Conservation (phyloP, 305 asterid genomes). For the Fraxinus angustifolia region DNA sequence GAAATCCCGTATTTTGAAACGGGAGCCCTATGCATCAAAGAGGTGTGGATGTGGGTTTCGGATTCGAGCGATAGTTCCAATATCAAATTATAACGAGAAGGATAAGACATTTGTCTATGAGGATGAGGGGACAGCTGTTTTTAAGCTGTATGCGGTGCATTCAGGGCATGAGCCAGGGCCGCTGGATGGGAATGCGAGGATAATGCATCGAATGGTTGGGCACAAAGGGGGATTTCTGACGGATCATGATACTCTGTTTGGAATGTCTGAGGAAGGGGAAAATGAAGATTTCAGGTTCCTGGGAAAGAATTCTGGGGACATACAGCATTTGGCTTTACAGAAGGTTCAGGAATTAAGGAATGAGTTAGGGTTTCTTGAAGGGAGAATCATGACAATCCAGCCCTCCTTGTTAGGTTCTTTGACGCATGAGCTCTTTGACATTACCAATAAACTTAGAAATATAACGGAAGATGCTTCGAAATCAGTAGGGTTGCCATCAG, state of each 20-base stretch:
- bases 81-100: slow-evolving; percentile 82
- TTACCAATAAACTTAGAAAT: slow-evolving; percentile 60
- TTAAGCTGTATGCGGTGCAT: slow-evolving; percentile 89
- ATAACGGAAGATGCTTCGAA: slow-evolving; percentile 64
- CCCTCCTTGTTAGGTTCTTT: slow-evolving; percentile 54
- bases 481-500: slow-evolving; percentile 56
- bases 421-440: slow-evolving; percentile 67
- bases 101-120: slow-evolving; percentile 88
- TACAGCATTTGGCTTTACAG: slow-evolving; percentile 68
- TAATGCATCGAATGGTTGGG: slow-evolving; percentile 90
- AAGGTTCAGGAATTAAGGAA: slow-evolving; percentile 72
- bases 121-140: slow-evolving; percentile 95
- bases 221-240: slow-evolving; percentile 75
- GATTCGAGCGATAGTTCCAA: slow-evolving; percentile 89
- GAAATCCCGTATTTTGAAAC: slow-evolving; percentile 59
- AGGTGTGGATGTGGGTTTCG: slow-evolving; percentile 95
- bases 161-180: slow-evolving; percentile 98
- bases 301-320: slow-evolving; percentile 60
- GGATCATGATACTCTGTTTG: slow-evolving; percentile 70
- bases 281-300: slow-evolving; percentile 64
- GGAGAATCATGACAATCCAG: slow-evolving; percentile 65
- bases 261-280: slow-evolving; percentile 75
- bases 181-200: slow-evolving; percentile 89
- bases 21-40: slow-evolving; percentile 85
- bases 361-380: slow-evolving; percentile 79